Evolutionary conservation across 2,329 filamentous ascomycete species (phyloP), one percentile per base, ranked within the genome.

Genomic region (Penicillium janthinellum): DNA sequence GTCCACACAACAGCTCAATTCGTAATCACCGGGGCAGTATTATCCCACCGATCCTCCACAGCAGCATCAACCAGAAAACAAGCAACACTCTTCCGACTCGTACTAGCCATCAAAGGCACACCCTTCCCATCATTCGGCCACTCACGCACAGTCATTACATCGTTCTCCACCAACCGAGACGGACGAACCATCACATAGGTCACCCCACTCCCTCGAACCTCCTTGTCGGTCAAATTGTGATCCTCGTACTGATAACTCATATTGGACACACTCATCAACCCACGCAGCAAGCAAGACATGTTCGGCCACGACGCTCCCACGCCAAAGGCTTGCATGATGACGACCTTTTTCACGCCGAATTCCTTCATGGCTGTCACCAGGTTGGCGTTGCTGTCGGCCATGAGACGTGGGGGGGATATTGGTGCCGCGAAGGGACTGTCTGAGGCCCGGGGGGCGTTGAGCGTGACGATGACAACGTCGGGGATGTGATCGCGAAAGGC

Each of bases 301-400:
- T 78, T 77, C 0, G 58, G 28, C 68, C 74, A 81, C 4, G 82
- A 84, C 34, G 75, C 69, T 0, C 79, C 82, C 1, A 80, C 77
- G 11, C 84, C 84, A 60, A 82, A 79, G 1, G 81, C 78, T 12
- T 80, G 82, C 70, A 86, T 78, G 50, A 83, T 73, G 28, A 85
- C 75, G 2, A 84, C 64, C 54, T 82, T 83, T 7, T 49, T 61
- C 52, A 75, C 71, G 0, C 68, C 68, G 50, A 72, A 71, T 17
- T 72, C 68, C 53, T 76, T 71, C 75, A 81, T 80, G 4, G 68
- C 71, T 0, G 70, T 61, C 12, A 79, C 63, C 3, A 78, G 63
- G 47, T 79, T 77, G 22, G 67, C 68, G 15, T 78, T 73, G 15
- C 77, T 73, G 57, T 80, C 76, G 1, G 78, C 76, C 75, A 86